Percentiles rank a stretch among this genome's conserved stretches.
These are phyloP conservation scores for Beauveria asiatica DNA, from an alignment of 2,329 filamentous ascomycete genomes.

Conservation along the genomic window DNA sequence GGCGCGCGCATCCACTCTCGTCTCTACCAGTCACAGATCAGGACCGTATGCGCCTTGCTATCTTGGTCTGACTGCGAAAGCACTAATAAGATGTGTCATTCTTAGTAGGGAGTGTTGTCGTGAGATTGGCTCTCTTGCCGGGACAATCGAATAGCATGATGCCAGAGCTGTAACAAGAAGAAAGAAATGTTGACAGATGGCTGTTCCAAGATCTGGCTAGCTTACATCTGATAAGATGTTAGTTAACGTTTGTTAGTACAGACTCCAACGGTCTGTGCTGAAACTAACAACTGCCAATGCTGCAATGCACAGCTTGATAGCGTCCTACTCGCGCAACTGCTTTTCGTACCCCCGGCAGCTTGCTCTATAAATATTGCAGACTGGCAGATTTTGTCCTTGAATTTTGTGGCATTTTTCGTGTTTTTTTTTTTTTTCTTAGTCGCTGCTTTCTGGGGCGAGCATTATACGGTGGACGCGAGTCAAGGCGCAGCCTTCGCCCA, in stretches of 20 bases:
- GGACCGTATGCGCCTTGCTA: too few relatives aligned
- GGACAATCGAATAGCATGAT: too few relatives aligned
- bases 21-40: neutral
- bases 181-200: neutral
- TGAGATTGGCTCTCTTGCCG: neutral
- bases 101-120: neutral
- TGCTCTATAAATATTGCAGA: too few relatives aligned
- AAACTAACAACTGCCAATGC: neutral
- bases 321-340: neutral
- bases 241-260: neutral
- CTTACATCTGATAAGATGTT: neutral
- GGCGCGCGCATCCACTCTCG: neutral
- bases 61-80: neutral
- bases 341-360: too few relatives aligned
- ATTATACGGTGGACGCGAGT: too few relatives aligned
- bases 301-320: neutral
- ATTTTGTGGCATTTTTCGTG: too few relatives aligned
- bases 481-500: too few relatives aligned
- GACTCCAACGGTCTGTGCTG: neutral
- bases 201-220: neutral
- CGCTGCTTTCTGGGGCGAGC: too few relatives aligned
- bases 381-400: too few relatives aligned
- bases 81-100: neutral
- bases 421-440: too few relatives aligned
- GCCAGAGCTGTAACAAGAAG: neutral